These are phyloP conservation scores for Gossypium arboreum DNA, from an alignment of 345 rosid species.

Conservation along the genomic window DNA sequence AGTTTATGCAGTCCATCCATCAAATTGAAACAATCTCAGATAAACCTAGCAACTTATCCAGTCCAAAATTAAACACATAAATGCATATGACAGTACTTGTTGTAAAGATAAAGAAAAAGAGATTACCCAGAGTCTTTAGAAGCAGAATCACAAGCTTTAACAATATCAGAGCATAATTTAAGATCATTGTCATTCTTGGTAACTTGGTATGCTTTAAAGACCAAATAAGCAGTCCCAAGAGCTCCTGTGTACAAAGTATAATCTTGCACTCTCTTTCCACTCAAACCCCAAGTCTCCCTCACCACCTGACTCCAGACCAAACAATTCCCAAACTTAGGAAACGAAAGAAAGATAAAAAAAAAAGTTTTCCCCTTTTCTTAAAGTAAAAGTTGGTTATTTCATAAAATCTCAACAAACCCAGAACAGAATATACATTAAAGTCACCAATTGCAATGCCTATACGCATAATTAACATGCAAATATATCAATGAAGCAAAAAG, in stretches of 20 bases:
- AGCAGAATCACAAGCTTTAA: conserved; percentile 63
- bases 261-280: conserved; percentile 46
- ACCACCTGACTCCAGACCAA: conserved; percentile 39
- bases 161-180: conserved; percentile 46
- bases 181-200: conserved; percentile 49
- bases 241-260: conserved; percentile 53
- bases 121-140: conserved; percentile 46
- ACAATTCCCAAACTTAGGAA: background rate
- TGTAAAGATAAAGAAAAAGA: conserved; percentile 4
- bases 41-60: too few species aligned
- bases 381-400: background rate
- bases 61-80: too few species aligned
- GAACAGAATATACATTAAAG: background rate
- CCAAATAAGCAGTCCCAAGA: conserved; percentile 61
- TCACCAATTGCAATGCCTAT: background rate
- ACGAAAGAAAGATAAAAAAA: background rate
- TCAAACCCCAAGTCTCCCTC: conserved; percentile 51
- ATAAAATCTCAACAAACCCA: conserved; percentile 1
- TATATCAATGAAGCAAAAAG: background rate
- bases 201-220: conserved; percentile 47
- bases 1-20: too few species aligned
- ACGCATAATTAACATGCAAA: background rate
- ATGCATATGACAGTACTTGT: background rate
- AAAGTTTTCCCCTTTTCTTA: background rate
- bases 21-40: too few species aligned